Base-by-base conservation (phyloP, 2,329 filamentous ascomycete genomes). In the Lasiodiplodia hormozganensis region DNA sequence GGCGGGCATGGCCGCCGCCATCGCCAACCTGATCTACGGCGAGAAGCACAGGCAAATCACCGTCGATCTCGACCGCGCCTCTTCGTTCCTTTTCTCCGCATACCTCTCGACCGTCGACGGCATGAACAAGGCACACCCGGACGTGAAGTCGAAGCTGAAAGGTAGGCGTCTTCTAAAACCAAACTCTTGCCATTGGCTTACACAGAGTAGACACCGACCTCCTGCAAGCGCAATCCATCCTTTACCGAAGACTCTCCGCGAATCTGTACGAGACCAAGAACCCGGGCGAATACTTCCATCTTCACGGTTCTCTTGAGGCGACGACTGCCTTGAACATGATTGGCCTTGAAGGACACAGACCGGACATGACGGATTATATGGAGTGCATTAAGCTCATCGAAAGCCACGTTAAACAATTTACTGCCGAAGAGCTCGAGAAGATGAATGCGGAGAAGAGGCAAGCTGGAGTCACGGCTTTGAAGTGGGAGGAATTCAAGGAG, bases 271-370 rank as follows among this genome's bases (percentile, higher is more conserved):
- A 86, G 73, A 92, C 90, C 10, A 89, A 87, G 75, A 85, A 83
- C n/a, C 79, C 83, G 1, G 87, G 86, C n/a, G 84, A 90, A 74
- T 93, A 88, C 74, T 93, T 91, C 74, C 91, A 93, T 74, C 90
- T 93, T 31, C 91, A 93, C 75, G 90, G 91, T 54, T 93, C 90
- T 0, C 79, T 93, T 0, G 90, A 93, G 72, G 90, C 91, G 3
- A 89, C 87, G 11, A 89, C 86, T 8, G 91, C 90, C 0, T 80
- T 93, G 34, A 83, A 86, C 54, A 92, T 92, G 90, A 85, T 93
- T 72, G 90, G 89, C 0, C 79, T 93, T 5, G 85, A 89, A 62
- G 82, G 89, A 0, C 84, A 88, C 67, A 82, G 86, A 6, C 87
- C 89, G 1, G 87, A 89, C 56, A 75, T 92, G 67, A 86, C 84